These are phyloP conservation scores for Lepidium didymum DNA, from an alignment of 345 rosid species.

Conservation along the genomic window DNA sequence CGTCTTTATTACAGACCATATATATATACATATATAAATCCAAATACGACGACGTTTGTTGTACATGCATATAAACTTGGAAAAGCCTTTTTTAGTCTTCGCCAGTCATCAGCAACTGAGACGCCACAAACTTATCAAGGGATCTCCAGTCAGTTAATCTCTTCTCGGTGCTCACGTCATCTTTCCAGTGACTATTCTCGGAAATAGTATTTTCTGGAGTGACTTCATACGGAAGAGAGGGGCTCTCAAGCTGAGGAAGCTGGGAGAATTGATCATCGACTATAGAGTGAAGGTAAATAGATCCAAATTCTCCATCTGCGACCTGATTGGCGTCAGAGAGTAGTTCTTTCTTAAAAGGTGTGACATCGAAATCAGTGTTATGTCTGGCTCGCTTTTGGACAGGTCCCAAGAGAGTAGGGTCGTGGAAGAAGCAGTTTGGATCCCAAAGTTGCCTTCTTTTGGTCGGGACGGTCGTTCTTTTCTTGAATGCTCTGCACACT, in stretches of 20 bases:
- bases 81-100: constrained; percentile 32
- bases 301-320: constrained; percentile 44
- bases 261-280: constrained; percentile 40
- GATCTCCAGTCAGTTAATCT: constrained; percentile 85
- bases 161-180: constrained; percentile 15
- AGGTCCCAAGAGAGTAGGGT: constrained; percentile 15
- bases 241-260: constrained; percentile 90
- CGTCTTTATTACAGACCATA: constrained; percentile 6
- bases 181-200: constrained; percentile 26
- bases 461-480: constrained; percentile 41
- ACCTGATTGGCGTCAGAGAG: constrained; percentile 16
- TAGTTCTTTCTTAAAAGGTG: constrained; percentile 19
- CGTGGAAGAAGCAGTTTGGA: constrained; percentile 43
- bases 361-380: constrained; percentile 30
- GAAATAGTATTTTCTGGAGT: constrained; percentile 33
- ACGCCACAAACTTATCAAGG: constrained; percentile 88
- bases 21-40: constrained; percentile 11
- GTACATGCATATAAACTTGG: constrained; percentile 3
- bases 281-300: constrained; percentile 35
- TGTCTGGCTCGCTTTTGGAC: constrained; percentile 35
- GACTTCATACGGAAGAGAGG: constrained; percentile 35
- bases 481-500: constrained; percentile 97
- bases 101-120: constrained; percentile 64
- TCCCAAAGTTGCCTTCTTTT: constrained; percentile 67
- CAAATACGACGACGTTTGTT: constrained; percentile 1